These are phyloP conservation scores for Craterostigma plantagineum DNA, from an alignment of 257 asterid genomes.

Conservation along the genomic window DNA sequence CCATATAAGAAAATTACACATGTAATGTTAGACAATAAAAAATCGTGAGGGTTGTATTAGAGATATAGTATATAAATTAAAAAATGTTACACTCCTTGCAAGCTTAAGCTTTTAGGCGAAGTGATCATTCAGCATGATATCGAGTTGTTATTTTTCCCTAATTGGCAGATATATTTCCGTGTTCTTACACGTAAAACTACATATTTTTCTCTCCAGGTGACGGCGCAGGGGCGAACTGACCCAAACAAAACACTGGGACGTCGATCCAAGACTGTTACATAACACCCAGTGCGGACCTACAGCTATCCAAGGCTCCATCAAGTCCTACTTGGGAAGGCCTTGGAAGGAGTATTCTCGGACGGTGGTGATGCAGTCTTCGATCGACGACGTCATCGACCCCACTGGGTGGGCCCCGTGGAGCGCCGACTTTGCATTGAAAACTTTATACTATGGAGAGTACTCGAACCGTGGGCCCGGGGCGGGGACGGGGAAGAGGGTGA, in stretches of 20 bases:
- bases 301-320: conserved; percentile 17
- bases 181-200: no score
- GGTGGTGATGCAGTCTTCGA: conserved; percentile 27
- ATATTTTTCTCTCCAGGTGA: conserved; percentile 4
- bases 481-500: conserved; percentile 21
- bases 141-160: no score
- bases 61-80: no score
- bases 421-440: conserved; percentile 24
- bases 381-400: conserved; percentile 24
- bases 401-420: conserved; percentile 40
- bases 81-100: no score
- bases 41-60: no score
- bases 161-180: no score
- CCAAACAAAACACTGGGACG: conserved; percentile 41
- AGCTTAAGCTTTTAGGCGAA: no score
- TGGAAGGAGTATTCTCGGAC: conserved; percentile 46
- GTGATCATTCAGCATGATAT: no score
- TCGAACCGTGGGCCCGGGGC: conserved; percentile 43
- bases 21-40: no score
- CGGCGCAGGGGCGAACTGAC: conserved; percentile 50
- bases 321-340: conserved; percentile 39
- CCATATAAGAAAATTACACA: no score
- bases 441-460: conserved; percentile 37
- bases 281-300: conserved; percentile 18
- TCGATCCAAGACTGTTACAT: conserved; percentile 28